Conservation (phyloP, 257 asterid species). For the Hygrophila difformis region DNA sequence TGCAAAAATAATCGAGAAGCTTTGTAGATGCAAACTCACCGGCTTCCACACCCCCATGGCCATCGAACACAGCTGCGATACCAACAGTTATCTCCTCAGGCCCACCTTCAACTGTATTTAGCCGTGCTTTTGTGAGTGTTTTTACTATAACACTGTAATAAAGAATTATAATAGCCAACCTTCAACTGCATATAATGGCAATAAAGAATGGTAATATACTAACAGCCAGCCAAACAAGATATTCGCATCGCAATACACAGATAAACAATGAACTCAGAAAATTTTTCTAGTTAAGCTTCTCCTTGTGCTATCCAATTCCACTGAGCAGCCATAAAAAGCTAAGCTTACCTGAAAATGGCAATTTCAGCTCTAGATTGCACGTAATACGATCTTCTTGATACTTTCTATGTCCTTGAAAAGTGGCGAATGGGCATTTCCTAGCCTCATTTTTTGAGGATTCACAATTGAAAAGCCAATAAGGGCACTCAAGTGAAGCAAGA, state of each 20-base stretch:
- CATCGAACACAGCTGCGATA: constrained; percentile 72
- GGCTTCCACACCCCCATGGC: constrained; percentile 76
- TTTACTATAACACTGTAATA: too few species aligned
- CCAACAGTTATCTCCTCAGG: constrained; percentile 29
- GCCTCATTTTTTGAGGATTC: constrained; percentile 22
- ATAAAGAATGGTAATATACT: too few species aligned
- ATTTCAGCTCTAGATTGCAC: constrained; percentile 44
- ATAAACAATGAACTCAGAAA: too few species aligned
- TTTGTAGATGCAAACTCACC: constrained; percentile 62
- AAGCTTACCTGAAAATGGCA: constrained; percentile 43
- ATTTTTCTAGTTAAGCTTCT: too few species aligned
- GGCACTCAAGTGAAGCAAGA: constrained; percentile 42
- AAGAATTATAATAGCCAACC: too few species aligned
- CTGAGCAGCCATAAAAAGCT: background rate
- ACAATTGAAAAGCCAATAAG: constrained; percentile 27
- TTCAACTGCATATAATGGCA: too few species aligned
- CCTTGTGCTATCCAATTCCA: too few species aligned
- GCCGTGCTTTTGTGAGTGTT: constrained; percentile 12
- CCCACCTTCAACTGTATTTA: constrained; percentile 31
- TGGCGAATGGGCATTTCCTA: constrained; percentile 45
- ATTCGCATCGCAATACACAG: too few species aligned
- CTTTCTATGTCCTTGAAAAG: constrained; percentile 48
- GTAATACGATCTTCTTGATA: constrained; percentile 74
- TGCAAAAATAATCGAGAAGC: constrained; percentile 36
- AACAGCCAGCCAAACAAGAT: too few species aligned